Percentiles rank a stretch among this genome's conserved stretches.
Conservation (phyloP, 371 early-diverging fungal genomes). For the Syncephalastrum racemosum region DNA sequence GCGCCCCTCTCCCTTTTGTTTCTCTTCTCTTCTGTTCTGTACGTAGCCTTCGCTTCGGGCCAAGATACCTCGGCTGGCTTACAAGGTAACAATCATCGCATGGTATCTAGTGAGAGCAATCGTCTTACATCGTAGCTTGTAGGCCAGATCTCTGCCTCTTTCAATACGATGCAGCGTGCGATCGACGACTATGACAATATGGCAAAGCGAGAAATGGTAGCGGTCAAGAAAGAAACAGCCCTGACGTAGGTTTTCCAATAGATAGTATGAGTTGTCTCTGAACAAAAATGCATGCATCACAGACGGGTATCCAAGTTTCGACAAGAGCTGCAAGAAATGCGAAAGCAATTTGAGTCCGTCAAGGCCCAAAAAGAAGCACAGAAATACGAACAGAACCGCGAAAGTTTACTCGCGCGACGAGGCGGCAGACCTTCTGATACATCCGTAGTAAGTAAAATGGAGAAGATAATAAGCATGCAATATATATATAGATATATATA, state of each 20-base stretch:
- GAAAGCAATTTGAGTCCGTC: slow-evolving; percentile 51
- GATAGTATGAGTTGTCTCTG: neutral
- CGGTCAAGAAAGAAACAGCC: slow-evolving; percentile 75
- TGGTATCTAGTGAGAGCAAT: neutral
- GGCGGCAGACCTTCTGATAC: slow-evolving; percentile 1
- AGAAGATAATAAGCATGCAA: neutral
- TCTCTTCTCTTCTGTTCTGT: neutral
- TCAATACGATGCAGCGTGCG: slow-evolving; percentile 65
- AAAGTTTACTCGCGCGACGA: slow-evolving; percentile 49
- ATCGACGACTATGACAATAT: slow-evolving; percentile 73
- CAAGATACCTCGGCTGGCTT: slow-evolving; percentile 61
- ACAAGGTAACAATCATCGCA: slow-evolving; percentile 45
- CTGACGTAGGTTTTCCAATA: slow-evolving; percentile 50
- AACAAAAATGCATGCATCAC: neutral
- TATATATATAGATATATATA: too few relatives aligned
- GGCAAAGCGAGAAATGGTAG: slow-evolving; percentile 73
- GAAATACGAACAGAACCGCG: slow-evolving; percentile 46
- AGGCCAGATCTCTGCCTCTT: slow-evolving; percentile 74
- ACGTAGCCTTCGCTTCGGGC: slow-evolving; percentile 53
- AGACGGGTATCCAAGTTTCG: slow-evolving; percentile 69
- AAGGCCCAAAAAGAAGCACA: slow-evolving; percentile 57
- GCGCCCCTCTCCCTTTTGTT: neutral
- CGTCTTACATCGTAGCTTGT: neutral
- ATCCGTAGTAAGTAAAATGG: neutral
- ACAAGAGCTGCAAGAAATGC: slow-evolving; percentile 60